Conservation (phyloP, 2,329 filamentous ascomycete genomes). For the Cytospora paraplurivora region DNA sequence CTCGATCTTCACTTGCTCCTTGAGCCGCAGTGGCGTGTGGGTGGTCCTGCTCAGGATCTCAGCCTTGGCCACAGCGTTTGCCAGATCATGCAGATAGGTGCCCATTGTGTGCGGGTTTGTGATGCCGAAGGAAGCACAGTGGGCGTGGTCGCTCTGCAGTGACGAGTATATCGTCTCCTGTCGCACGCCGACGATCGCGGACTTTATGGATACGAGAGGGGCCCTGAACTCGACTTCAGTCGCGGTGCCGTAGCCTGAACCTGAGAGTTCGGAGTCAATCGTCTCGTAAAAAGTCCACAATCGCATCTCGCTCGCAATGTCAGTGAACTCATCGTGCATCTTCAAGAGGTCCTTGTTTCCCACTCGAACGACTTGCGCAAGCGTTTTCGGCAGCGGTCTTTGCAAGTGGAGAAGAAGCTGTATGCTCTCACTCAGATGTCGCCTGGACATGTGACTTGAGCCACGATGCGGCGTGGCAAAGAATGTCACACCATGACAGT, state of each 20-base stretch:
- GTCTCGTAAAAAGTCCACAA: constrained; percentile 68
- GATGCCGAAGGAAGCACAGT: constrained; percentile 56
- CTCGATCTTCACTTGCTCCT: constrained; percentile 58
- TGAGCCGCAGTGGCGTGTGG: constrained; percentile 52
- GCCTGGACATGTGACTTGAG: constrained; percentile 63
- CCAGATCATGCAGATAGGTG: constrained; percentile 42
- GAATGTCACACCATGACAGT: constrained; percentile 64
- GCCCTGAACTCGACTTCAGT: constrained; percentile 59
- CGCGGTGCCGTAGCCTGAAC: constrained; percentile 39
- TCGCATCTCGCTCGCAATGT: constrained; percentile 58
- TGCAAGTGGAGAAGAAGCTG: constrained; percentile 54
- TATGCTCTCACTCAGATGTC: constrained; percentile 57
- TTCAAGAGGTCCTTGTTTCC: constrained; percentile 51
- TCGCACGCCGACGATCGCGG: constrained; percentile 52
- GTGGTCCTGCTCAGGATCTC: constrained; percentile 39
- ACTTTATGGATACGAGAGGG: constrained; percentile 60
- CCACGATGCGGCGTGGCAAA: constrained; percentile 64
- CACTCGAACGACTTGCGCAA: constrained; percentile 54
- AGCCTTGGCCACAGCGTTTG: constrained; percentile 42
- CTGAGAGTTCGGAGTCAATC: constrained; percentile 58
- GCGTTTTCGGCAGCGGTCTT: constrained; percentile 50
- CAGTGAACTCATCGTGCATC: constrained; percentile 57
- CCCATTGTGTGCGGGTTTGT: constrained; percentile 52
- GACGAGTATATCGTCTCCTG: constrained; percentile 53
- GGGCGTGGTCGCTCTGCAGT: constrained; percentile 56